Evolutionary conservation across 1,139 yeast species (phyloP), one percentile per base, ranked within the genome.

Genomic region (Yamadazyma diospyri): DNA sequence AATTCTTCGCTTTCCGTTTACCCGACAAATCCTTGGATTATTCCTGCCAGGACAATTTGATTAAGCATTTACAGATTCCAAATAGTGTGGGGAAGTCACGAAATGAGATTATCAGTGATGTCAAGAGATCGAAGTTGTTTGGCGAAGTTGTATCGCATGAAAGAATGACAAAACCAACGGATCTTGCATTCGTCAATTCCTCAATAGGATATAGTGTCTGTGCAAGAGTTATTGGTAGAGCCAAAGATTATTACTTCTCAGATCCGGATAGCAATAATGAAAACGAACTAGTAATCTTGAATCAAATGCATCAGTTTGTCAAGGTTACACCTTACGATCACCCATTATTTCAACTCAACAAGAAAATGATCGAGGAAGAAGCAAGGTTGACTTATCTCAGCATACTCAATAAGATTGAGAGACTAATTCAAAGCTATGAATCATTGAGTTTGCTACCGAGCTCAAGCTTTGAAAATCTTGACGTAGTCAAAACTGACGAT

Each of bases 11-110:
- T 3, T 66, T 66, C 45, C 55, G 51, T 29, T 41, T 66, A 18
- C 72, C 72, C 0, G 64, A 57, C 25, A 60, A 57, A 33, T 48
- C 64, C 17, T 46, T 66, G 29, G 72, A 66, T 31, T 50, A 60
- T 40, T 42, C 59, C 3, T 66, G 72, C 45, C 59, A 53, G 13
- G 69, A 63, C 38, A 55, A 56, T 7, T 45, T 62, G 15, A 60
- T 60, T 9, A 53, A 55, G 33, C 72, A 65, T 44, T 46, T 64
- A 22, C 66, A 61, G 40, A 39, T 66, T 8, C 62, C 62, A 1
- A 66, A 69, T 1, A 57, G 65, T 4, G 36, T 64, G 5, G 72
- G 72, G 1, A 40, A 56, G 3, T 53, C 59, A 9, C 50, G 45
- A 23, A 50, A 51, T 30, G 65, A 61, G 38, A 46, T 52, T 7